Evolutionary conservation across 2,329 filamentous ascomycete species (phyloP).

Genomic region (Xylaria sp.): DNA sequence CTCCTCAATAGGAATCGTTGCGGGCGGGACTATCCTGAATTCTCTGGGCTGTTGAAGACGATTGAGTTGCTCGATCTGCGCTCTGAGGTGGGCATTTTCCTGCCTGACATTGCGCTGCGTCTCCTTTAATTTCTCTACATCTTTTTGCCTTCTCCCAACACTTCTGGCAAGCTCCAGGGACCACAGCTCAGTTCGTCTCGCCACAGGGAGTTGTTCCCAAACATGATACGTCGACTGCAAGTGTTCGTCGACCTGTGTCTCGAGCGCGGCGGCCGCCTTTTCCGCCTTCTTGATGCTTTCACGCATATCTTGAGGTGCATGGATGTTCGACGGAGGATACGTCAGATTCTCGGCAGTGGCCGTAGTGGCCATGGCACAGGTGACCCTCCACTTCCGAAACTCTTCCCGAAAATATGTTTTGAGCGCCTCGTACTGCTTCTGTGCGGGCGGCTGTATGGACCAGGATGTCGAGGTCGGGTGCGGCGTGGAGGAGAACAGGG

Average conservation of each 20-base stretch:
- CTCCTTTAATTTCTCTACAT: slow-evolving; percentile 55
- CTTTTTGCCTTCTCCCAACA: slow-evolving; percentile 59
- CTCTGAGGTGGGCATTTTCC: slow-evolving; percentile 59
- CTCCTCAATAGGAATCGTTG: slow-evolving; percentile 55
- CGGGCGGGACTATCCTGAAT: slow-evolving; percentile 56
- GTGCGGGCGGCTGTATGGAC: slow-evolving; percentile 75
- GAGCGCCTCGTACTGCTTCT: slow-evolving; percentile 74
- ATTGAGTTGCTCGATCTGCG: slow-evolving; percentile 62
- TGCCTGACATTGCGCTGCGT: slow-evolving; percentile 56
- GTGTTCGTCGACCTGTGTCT: slow-evolving; percentile 73
- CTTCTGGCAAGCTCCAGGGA: slow-evolving; percentile 62
- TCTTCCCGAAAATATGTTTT: slow-evolving; percentile 67
- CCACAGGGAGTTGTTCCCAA: slow-evolving; percentile 68
- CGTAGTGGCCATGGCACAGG: slow-evolving; percentile 54
- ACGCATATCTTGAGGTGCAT: slow-evolving; percentile 46
- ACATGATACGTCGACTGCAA: slow-evolving; percentile 75
- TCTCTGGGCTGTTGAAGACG: slow-evolving; percentile 63
- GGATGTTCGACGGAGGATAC: slow-evolving; percentile 48
- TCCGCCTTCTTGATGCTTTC: slow-evolving; percentile 54
- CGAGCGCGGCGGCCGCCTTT: slow-evolving; percentile 59
- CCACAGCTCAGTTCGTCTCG: slow-evolving; percentile 63
- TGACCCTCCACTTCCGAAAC: slow-evolving; percentile 66
- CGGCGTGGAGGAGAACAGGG: slow-evolving; percentile 79
- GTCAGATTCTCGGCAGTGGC: slow-evolving; percentile 53
- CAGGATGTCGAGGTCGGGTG: slow-evolving; percentile 79